A percentile compares a stretch with the other conserved stretches of the same genome.
Evolutionary conservation across 192 early-diverging fungal species (phyloP).

Genomic region (Linnemannia exigua): DNA sequence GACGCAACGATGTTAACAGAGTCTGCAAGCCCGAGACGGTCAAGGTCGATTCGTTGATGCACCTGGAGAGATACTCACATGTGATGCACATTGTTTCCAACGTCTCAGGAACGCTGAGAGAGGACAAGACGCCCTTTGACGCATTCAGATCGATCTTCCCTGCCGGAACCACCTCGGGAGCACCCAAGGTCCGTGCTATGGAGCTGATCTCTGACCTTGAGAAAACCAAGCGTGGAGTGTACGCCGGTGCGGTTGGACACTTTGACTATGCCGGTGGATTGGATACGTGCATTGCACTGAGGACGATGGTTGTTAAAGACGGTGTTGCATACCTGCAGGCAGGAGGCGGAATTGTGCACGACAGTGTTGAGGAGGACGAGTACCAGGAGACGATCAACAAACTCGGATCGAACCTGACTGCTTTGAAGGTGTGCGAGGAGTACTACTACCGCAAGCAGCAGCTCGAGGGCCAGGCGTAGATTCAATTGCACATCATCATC

Average conservation of each 20-base stretch:
- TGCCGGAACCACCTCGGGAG: conserved; percentile 98
- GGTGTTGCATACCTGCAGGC: conserved; percentile 95
- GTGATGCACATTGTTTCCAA: conserved; percentile 99
- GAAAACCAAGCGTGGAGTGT: conserved; percentile 92
- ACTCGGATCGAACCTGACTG: conserved; percentile 90
- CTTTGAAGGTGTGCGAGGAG: conserved; percentile 89
- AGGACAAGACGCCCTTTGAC: conserved; percentile 93
- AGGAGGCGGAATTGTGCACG: conserved; percentile 97
- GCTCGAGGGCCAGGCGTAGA: conserved; percentile 33
- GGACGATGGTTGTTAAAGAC: conserved; percentile 99
- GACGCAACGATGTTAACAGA: conserved; percentile 98
- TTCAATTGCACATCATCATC: background rate
- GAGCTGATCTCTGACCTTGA: conserved; percentile 94
- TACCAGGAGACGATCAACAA: conserved; percentile 98
- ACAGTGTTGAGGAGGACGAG: conserved; percentile 92
- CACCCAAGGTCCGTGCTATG: conserved; percentile 98
- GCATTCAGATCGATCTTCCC: conserved; percentile 99
- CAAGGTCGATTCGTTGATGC: conserved; percentile 97
- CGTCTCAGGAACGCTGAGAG: conserved; percentile 90
- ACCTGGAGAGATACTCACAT: conserved; percentile 96
- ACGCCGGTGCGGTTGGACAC: conserved; percentile 92
- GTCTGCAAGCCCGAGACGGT: conserved; percentile 95
- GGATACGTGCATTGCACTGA: conserved; percentile 98
- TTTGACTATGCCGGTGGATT: conserved; percentile 94
- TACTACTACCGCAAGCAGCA: conserved; percentile 81